These are phyloP conservation scores for Nakazawaea siamensis DNA, from an alignment of 805 yeast species.

Conservation along the genomic window DNA sequence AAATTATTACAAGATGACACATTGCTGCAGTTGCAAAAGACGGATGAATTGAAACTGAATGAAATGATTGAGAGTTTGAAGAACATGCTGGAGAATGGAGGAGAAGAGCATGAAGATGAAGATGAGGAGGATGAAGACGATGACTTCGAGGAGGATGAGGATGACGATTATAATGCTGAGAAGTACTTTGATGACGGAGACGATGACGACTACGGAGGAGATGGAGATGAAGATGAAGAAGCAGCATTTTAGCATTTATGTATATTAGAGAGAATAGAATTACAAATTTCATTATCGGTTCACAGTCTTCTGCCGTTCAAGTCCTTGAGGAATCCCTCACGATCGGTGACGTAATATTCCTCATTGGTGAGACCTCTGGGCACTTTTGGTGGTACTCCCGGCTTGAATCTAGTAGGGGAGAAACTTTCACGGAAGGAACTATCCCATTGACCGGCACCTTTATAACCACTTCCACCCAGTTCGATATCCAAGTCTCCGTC, in stretches of 20 bases:
- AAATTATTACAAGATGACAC: conserved; percentile 12
- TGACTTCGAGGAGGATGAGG: conserved; percentile 66
- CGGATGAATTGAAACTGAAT: conserved; percentile 19
- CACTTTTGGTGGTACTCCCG: conserved; percentile 12
- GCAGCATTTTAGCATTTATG: conserved; percentile 50
- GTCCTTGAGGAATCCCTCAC: conserved; percentile 8
- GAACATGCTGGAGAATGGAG: conserved; percentile 26
- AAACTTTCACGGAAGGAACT: background rate
- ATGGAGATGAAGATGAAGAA: conserved; percentile 58
- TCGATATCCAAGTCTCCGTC: conserved; percentile 11
- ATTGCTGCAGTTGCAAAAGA: conserved; percentile 1
- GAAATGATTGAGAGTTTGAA: conserved; percentile 23
- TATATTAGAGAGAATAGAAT: no score
- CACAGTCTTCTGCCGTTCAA: conserved; percentile 10
- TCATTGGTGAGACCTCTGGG: conserved; percentile 11
- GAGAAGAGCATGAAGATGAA: conserved; percentile 35
- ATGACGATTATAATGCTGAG: conserved; percentile 75
- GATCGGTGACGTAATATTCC: conserved; percentile 11
- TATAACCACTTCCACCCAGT: conserved; percentile 11
- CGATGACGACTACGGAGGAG: conserved; percentile 46
- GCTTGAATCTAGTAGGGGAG: conserved; percentile 10
- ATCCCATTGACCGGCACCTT: conserved; percentile 12
- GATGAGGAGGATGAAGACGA: conserved; percentile 52
- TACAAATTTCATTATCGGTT: no score
- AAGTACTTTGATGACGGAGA: conserved; percentile 71